phyloP scores from a whole-genome alignment of 2,329 filamentous ascomycete species.

The Tolypocladium endophyticum region DNA sequence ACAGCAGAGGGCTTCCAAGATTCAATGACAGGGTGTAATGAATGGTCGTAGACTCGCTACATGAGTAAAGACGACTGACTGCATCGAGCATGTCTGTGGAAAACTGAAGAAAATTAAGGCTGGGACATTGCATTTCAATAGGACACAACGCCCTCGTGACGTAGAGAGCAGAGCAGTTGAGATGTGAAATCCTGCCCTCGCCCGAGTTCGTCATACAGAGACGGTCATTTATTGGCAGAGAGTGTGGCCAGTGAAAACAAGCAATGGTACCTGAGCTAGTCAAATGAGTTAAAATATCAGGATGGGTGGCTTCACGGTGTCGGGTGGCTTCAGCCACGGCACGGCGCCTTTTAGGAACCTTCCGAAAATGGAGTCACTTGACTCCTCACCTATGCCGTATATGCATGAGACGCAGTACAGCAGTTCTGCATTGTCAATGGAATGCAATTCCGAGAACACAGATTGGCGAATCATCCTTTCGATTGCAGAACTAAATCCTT shows the following conservation, averaged over 20 bases:
- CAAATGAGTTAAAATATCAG: background rate
- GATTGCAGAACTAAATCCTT: background rate
- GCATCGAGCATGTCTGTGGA: too few relatives aligned
- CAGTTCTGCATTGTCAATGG: too few relatives aligned
- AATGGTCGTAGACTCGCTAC: background rate
- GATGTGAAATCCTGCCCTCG: background rate
- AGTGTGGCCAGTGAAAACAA: background rate
- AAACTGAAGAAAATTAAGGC: too few relatives aligned
- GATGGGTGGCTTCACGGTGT: background rate
- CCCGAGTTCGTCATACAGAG: too few relatives aligned
- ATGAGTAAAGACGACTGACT: background rate
- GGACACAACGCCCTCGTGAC: background rate
- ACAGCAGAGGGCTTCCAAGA: background rate
- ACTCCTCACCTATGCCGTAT: background rate
- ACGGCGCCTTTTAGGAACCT: background rate
- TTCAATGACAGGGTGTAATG: background rate
- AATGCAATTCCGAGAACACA: too few relatives aligned
- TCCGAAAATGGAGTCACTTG: background rate
- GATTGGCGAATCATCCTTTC: too few relatives aligned
- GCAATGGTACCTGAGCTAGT: background rate
- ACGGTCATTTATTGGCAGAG: too few relatives aligned
- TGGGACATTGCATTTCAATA: background rate
- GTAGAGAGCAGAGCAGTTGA: background rate
- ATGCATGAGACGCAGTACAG: background rate
- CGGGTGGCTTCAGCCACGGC: background rate